phyloP scores from a whole-genome alignment of 805 yeast species.

The Barnettozyma populi region DNA sequence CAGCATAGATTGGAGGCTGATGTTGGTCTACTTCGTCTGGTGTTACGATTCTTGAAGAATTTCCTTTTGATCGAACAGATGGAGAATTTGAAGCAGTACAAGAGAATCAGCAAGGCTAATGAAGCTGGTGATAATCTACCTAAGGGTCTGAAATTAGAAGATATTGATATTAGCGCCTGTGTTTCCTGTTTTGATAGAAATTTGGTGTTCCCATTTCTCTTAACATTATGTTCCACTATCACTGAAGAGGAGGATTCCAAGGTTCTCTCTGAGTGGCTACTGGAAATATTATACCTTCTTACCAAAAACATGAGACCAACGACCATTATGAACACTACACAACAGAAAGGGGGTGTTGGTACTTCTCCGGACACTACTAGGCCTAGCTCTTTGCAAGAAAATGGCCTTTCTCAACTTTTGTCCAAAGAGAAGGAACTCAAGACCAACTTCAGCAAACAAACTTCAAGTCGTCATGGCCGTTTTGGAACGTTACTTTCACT shows the following conservation, averaged over 20 bases:
- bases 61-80: slow-evolving; percentile 74
- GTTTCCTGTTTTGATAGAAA: slow-evolving; percentile 57
- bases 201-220: slow-evolving; percentile 64
- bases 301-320: slow-evolving; percentile 47
- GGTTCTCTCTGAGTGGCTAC: slow-evolving; percentile 52
- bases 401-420: slow-evolving; percentile 37
- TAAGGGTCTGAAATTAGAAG: slow-evolving; percentile 52
- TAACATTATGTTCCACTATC: slow-evolving; percentile 64
- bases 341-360: too few species aligned
- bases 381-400: neutral
- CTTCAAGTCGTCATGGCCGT: slow-evolving; percentile 77
- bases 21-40: slow-evolving; percentile 64
- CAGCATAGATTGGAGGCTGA: slow-evolving; percentile 64
- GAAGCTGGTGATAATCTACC: slow-evolving; percentile 40
- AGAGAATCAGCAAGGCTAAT: slow-evolving; percentile 32
- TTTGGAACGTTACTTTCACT: slow-evolving; percentile 84
- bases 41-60: slow-evolving; percentile 71
- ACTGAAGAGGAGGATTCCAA: slow-evolving; percentile 58
- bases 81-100: slow-evolving; percentile 40
- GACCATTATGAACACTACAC: slow-evolving; percentile 11
- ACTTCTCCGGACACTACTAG: too few species aligned
- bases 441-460: slow-evolving; percentile 39
- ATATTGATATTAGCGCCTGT: slow-evolving; percentile 58
- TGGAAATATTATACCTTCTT: slow-evolving; percentile 66
- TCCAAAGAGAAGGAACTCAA: slow-evolving; percentile 54